Evolutionary conservation across 306 rosid genomes (phyloP).

Genomic region (Ormosia semicastrata): DNA sequence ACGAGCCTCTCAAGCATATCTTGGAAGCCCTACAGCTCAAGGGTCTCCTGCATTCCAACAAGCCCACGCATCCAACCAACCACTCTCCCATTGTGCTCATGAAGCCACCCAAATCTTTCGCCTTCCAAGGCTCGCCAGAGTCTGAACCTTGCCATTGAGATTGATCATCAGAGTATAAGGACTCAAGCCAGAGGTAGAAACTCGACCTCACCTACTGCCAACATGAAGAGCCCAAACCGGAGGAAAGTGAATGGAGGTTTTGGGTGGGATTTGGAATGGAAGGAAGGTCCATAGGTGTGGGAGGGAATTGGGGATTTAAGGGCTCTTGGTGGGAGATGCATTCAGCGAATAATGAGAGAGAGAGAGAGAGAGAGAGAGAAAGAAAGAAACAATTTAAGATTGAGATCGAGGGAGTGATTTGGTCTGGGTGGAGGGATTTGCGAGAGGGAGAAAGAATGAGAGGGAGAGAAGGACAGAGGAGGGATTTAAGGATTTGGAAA

Average conservation of each 20-base stretch:
- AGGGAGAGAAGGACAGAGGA: too few relatives aligned
- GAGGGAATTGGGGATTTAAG: too few relatives aligned
- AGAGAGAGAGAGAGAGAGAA: too few relatives aligned
- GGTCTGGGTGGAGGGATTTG: too few relatives aligned
- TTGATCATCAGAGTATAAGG: constrained; percentile 35
- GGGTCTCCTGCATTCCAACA: constrained; percentile 77
- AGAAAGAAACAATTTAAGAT: too few relatives aligned
- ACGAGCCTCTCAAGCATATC: constrained; percentile 72
- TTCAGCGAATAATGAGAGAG: too few relatives aligned
- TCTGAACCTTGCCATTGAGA: constrained; percentile 26
- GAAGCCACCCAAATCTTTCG: constrained; percentile 43
- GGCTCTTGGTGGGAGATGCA: too few relatives aligned
- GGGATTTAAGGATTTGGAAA: too few relatives aligned
- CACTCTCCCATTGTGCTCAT: constrained; percentile 73
- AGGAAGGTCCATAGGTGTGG: too few relatives aligned
- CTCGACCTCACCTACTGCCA: constrained; percentile 34
- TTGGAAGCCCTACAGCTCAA: constrained; percentile 88
- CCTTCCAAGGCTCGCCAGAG: constrained; percentile 32
- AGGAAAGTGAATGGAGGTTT: constrained; percentile 41
- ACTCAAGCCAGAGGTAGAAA: constrained; percentile 41
- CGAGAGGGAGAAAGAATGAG: too few relatives aligned
- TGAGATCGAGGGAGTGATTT: too few relatives aligned
- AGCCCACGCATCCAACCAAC: constrained; percentile 26
- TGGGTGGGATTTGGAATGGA: too few relatives aligned
- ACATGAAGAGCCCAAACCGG: constrained; percentile 44